phyloP scores from a whole-genome alignment of 345 rosid genomes.

The Eucalyptus sp. region DNA sequence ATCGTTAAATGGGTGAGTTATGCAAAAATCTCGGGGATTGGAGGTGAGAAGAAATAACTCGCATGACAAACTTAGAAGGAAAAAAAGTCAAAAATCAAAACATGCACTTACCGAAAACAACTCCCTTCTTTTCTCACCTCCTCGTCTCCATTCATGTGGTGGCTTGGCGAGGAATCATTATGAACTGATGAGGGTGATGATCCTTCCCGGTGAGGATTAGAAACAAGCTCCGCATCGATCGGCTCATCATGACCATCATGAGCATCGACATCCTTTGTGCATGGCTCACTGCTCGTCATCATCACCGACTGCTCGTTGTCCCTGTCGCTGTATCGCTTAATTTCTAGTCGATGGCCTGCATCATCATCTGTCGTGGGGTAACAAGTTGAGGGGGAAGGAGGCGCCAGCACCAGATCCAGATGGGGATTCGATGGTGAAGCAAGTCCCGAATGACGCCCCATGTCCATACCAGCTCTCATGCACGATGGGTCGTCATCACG shows the following conservation, averaged over 20 bases:
- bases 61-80: neutral
- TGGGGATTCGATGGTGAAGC: neutral
- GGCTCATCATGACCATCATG: neutral
- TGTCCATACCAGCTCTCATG: neutral
- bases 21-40: neutral
- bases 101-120: fast-evolving
- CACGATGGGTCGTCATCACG: neutral
- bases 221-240: neutral
- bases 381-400: neutral
- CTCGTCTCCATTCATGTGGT: neutral
- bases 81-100: neutral
- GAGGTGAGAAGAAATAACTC: neutral
- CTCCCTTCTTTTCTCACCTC: neutral
- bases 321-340: neutral
- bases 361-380: neutral
- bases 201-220: neutral
- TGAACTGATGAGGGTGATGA: neutral
- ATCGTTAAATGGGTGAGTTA: no score
- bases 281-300: neutral
- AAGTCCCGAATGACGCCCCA: neutral
- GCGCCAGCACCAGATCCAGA: neutral
- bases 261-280: neutral
- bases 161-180: neutral
- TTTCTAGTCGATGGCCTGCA: neutral
- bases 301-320: neutral